Base-by-base conservation (phyloP, 371 early-diverging fungal species). In the Basidiobolus meristosporus region DNA sequence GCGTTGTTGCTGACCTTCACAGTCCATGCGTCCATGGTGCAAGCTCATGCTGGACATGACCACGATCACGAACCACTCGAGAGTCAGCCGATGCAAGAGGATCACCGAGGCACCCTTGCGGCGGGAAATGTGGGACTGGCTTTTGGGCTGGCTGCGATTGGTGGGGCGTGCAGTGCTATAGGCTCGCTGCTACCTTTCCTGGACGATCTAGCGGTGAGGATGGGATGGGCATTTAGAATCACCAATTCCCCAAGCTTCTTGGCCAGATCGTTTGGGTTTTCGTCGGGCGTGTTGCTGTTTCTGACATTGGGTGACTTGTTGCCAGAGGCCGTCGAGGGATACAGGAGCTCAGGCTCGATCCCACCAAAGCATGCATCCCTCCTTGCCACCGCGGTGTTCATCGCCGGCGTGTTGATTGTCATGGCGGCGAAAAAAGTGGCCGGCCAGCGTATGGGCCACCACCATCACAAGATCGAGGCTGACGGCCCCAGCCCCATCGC, bases 231-330 rank as follows among this genome's bases (percentile, higher is more conserved):
- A 10, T 23, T 50, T 39, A 33, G 22, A 11, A 33, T 50, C 15
- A 31, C 45, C 2, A 31, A 18, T 23, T 42, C 32, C 14, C 38
- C 41, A 22, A 38, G 42, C 4, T 50, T 50, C 26, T 29, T 50
- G 6, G 50, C 50, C 3, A 32, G 30, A 4, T 39, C 46, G 10
- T 23, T 50, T 11, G 7, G 35, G 4, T 46, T 45, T 33, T 32
- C 46, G 17, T 19, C 39, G 12, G 50, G 50, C 9, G 39, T 50
- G 16, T 39, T 50, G 22, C 19, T 45, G 18, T 28, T 18, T 12
- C 42, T 40, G 18, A 36, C 41, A 0, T 39, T 50, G 9, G 32
- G 35, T n/a, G 45, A 45, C 42, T 31, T 50, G 14, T 40, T 42
- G 10, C 42, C 46, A 3, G 50, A 50, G 20, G 46, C 44, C 1